phyloP scores from a whole-genome alignment of 2,329 filamentous ascomycete species.

The Coniochaeta prunicola region DNA sequence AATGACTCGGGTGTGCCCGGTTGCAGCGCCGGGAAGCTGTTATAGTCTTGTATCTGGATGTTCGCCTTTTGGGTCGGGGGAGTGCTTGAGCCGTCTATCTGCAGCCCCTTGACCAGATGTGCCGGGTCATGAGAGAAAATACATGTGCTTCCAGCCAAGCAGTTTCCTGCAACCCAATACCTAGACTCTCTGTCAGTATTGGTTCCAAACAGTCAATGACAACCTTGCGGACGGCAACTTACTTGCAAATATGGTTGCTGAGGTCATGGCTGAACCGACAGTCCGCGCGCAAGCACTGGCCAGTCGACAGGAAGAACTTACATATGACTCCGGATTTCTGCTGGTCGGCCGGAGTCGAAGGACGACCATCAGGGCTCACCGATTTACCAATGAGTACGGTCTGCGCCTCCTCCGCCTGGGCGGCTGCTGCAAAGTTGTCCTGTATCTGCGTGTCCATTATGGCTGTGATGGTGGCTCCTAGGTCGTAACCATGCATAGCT shows the following conservation, averaged over 20 bases:
- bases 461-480: conserved; percentile 83
- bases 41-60: conserved; percentile 77
- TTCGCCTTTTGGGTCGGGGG: conserved; percentile 57
- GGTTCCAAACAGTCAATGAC: conserved; percentile 7
- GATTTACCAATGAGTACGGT: conserved; percentile 78
- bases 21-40: conserved; percentile 74
- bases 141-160: conserved; percentile 86
- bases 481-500: conserved; percentile 82
- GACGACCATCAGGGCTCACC: conserved; percentile 67
- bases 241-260: conserved; percentile 97
- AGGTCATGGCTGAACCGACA: conserved; percentile 96
- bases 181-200: conserved; percentile 36
- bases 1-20: conserved; percentile 52
- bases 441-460: conserved; percentile 85
- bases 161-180: conserved; percentile 95
- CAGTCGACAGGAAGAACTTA: conserved; percentile 93
- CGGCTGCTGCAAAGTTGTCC: conserved; percentile 32
- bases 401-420: conserved; percentile 28
- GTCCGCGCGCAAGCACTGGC: conserved; percentile 91
- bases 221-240: conserved; percentile 36
- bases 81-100: conserved; percentile 60
- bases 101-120: conserved; percentile 74
- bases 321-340: conserved; percentile 85
- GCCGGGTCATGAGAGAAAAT: conserved; percentile 96
- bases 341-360: conserved; percentile 68